Evolutionary conservation across 2,329 filamentous ascomycete species (phyloP), one percentile per base, ranked within the genome.

Genomic region (Biscogniauxia mediterranea): DNA sequence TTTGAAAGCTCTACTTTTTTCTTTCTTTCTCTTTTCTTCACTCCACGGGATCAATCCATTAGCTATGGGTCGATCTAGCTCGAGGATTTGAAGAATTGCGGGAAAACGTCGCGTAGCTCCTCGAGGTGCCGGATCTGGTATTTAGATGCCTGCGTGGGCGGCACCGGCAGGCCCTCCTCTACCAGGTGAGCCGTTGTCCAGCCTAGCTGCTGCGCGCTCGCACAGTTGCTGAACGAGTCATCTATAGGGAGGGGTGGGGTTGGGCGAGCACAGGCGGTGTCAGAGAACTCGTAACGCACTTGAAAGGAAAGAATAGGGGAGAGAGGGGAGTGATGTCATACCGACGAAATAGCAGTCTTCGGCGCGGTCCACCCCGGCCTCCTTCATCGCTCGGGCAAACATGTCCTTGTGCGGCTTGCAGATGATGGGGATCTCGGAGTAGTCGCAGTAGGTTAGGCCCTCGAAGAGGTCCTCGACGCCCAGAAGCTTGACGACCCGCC

Each of bases 401-500:
- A 96, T 95, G 56, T 88, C 86, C 57, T 82, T 81, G 60, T 90
- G 84, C 2, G 95, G 95, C 75, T 99, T 99, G 80, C 95, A 97
- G 54, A 96, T 77, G 64, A 99, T 82, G 5, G 86, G 89, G 51
- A 85, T 79, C 17, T 84, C 78, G 11, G 80, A 83, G 76, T 99
- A 99, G 76, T 99, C 92, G 73, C 96, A 99, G 75, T 87, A 99
- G 0, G 95, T 99, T 63, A 98, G 86, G 7, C 95, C 95, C 65
- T 98, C 94, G 72, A 99, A 99, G 25, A 94, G 79, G 73, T 97
- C 92, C 1, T 96, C 93, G 23, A 99, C 81, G 1, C 85, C 88
- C 1, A 99, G 81, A 20, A 99, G 79, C 62, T 83, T 87, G 13
- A 97, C 87, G 0, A 99, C 95, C 51, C 93, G 81, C 71, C 86